Evolutionary conservation across 805 yeast species (phyloP).

Genomic region (Danielozyma ontarioensis): DNA sequence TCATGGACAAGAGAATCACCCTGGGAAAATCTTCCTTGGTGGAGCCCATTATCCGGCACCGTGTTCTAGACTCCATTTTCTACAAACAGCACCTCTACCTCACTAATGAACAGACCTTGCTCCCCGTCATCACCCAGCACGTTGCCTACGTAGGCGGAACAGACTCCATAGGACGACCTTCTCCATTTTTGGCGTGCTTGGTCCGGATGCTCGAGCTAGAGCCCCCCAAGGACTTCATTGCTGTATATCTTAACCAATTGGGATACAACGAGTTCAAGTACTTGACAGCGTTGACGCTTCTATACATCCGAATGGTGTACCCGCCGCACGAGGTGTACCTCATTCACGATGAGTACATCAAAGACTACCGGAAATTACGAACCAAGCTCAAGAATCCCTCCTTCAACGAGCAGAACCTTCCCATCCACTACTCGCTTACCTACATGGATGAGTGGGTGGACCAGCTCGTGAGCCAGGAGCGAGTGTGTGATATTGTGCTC

Average conservation of each 20-base stretch:
- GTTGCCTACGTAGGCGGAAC: slow-evolving; percentile 53
- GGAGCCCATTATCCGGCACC: slow-evolving; percentile 38
- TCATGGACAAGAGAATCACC: too few species aligned
- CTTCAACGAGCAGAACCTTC: slow-evolving; percentile 16
- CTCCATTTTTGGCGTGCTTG: slow-evolving; percentile 71
- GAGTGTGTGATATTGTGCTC: slow-evolving; percentile 69
- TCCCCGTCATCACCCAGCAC: slow-evolving; percentile 28
- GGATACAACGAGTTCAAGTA: slow-evolving; percentile 63
- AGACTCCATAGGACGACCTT: slow-evolving; percentile 53
- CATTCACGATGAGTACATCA: slow-evolving; percentile 48
- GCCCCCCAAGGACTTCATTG: slow-evolving; percentile 56
- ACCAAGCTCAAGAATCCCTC: slow-evolving; percentile 24
- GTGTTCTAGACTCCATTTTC: slow-evolving; percentile 39
- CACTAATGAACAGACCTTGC: slow-evolving; percentile 36
- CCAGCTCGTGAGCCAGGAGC: slow-evolving; percentile 45
- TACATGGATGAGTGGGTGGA: slow-evolving; percentile 78
- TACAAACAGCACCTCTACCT: slow-evolving; percentile 37
- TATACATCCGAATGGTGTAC: slow-evolving; percentile 54
- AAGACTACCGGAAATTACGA: slow-evolving; percentile 69
- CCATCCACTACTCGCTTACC: slow-evolving; percentile 28
- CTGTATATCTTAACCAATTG: slow-evolving; percentile 50
- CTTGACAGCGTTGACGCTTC: slow-evolving; percentile 59
- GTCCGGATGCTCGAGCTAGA: slow-evolving; percentile 72
- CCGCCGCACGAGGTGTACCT: slow-evolving; percentile 37
- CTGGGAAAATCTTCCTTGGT: too few species aligned